Conservation (phyloP, 208 protist species). For the Trypanosoma caninum region DNA sequence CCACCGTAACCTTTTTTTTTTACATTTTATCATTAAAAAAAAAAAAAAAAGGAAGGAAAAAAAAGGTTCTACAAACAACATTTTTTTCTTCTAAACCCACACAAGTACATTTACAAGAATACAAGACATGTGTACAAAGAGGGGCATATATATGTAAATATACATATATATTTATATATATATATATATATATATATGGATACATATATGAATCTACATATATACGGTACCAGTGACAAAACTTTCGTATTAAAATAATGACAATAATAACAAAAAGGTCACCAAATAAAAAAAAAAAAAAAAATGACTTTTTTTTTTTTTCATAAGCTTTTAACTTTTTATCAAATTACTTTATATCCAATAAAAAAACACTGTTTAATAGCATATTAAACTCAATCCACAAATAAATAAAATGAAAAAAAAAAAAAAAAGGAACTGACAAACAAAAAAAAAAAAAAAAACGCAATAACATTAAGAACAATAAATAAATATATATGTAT, state of each 20-base stretch:
- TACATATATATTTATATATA: slow-evolving; percentile 1
- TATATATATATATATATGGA: not conserved
- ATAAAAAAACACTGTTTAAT: no score
- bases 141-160: not conserved
- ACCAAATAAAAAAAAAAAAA: not conserved
- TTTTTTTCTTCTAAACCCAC: no score
- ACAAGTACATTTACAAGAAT: no score
- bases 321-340: not conserved
- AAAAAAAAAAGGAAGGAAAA: not conserved
- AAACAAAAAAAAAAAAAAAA: slow-evolving; percentile 7
- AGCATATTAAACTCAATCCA: no score
- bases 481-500: no score
- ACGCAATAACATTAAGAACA: no score
- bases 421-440: not conserved
- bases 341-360: no score
- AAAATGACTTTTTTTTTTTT: not conserved
- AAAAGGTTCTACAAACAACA: no score
- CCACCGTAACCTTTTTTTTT: slow-evolving; percentile 1
- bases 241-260: not conserved
- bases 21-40: not conserved
- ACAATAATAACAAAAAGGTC: not conserved
- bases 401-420: slow-evolving; percentile 3
- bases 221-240: not conserved
- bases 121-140: no score
- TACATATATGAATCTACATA: not conserved